Evolutionary conservation across 176 grass and related monocot genomes (phyloP).

Genomic region (Bothriochloa decipiens): DNA sequence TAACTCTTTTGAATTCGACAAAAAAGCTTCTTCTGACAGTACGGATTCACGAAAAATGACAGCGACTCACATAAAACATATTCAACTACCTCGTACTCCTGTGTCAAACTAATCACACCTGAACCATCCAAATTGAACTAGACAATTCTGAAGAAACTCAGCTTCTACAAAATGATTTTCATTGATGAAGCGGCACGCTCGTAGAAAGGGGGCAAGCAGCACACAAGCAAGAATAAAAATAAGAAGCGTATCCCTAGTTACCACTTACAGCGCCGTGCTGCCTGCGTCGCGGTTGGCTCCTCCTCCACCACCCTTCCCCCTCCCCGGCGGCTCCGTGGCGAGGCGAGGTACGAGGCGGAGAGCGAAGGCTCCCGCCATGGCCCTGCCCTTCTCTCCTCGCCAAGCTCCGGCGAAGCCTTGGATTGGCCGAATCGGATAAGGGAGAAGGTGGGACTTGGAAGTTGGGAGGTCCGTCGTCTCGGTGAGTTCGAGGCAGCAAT

Average conservation of each 20-base stretch:
- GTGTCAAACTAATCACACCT: not conserved
- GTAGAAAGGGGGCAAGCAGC: not conserved
- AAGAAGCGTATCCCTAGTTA: not conserved
- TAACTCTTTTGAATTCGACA: not conserved
- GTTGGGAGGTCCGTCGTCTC: too few species aligned
- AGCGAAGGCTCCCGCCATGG: conserved; percentile 38
- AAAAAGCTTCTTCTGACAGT: not conserved
- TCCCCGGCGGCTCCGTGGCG: not conserved
- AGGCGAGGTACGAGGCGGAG: conserved; percentile 40
- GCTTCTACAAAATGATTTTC: not conserved
- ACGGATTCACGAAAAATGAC: too few species aligned
- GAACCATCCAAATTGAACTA: not conserved
- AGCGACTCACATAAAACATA: not conserved
- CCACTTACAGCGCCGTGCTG: conserved; percentile 44
- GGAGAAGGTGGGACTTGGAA: too few species aligned
- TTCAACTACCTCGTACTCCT: not conserved
- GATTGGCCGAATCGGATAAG: not conserved
- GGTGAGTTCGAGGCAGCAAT: not conserved
- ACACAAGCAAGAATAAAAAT: not conserved
- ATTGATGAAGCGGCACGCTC: not conserved
- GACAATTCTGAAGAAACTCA: not conserved
- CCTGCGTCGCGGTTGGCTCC: not conserved
- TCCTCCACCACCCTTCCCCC: not conserved
- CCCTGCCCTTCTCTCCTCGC: not conserved
- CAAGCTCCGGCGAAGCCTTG: not conserved